Evolutionary conservation across 352 stramenopile species (phyloP), one percentile per base, ranked within the genome.

Genomic region (Phytopythium litorale): DNA sequence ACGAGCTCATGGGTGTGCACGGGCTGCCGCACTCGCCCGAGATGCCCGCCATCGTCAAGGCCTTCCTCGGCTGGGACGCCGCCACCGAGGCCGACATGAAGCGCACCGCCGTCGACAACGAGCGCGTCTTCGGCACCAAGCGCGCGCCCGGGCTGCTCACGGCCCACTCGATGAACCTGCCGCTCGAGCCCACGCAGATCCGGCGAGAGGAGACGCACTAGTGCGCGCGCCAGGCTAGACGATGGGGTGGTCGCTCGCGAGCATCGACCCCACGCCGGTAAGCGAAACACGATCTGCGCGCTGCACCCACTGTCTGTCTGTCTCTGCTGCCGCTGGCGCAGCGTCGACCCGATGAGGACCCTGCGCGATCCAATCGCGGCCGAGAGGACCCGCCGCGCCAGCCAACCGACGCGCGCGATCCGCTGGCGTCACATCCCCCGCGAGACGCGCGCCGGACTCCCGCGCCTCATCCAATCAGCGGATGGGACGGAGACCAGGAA

Each of bases 81-180:
- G 78, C 62, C 18, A 75, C 76, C 23, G 77, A 86, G 57, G 50
- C 63, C 37, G 73, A 73, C 65, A 90, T 90, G 81, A 88, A 90
- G 72, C 28, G 56, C 28, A 75, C 72, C 4, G 60, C 67, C 23
- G 75, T 76, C 18, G 30, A 49, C 18, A 82, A 84, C 50, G 65
- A 71, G 18, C 58, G 68, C 33, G 35, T 49, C 18, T 82, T 66
- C 35, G 64, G 50, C 13, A 67, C 70, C 55, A 68, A 52, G 21
- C 66, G 68, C 45, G 68, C 70, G 7, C 79, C 76, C 13, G 56
- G 66, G 0, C 59, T 83, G 23, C 59, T 86, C 28, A 86, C 76
- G n/a, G 61, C 68, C 23, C 68, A 86, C 67, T 88, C 79, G n/a
- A 88, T 88, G 76, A 88, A 88, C 68, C 65, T 88, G 45, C 79